Percentiles rank a stretch among this genome's conserved stretches.
phyloP scores from a whole-genome alignment of 2,329 filamentous ascomycete species.

The Tolypocladium sp. region DNA sequence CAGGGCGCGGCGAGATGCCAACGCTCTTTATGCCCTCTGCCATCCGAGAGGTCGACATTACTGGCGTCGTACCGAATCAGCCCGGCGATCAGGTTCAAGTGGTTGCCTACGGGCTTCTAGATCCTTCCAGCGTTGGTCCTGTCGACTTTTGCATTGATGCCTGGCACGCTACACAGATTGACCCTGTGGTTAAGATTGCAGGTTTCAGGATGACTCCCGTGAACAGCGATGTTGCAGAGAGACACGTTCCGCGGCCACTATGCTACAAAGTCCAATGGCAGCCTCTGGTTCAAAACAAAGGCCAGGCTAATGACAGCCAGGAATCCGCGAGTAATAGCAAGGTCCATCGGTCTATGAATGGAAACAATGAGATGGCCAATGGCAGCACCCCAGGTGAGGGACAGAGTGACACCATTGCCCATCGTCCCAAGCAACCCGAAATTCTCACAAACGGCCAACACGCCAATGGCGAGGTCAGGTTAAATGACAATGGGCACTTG shows the following conservation, averaged over 20 bases:
- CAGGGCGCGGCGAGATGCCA: conserved; percentile 17
- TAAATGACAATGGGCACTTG: too few species aligned
- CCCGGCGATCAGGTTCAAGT: conserved; percentile 17
- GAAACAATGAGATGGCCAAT: background rate
- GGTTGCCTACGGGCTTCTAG: conserved; percentile 14
- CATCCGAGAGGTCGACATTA: conserved; percentile 20
- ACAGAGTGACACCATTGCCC: too few species aligned
- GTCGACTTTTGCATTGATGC: conserved; percentile 25
- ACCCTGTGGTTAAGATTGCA: conserved; percentile 23
- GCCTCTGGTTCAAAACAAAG: conserved; percentile 11
- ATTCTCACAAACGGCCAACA: too few species aligned
- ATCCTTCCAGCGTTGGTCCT: conserved; percentile 13
- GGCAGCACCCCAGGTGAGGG: too few species aligned
- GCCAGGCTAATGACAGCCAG: too few species aligned
- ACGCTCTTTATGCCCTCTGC: conserved; percentile 26
- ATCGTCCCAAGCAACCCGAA: too few species aligned
- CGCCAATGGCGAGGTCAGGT: too few species aligned
- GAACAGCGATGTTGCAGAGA: conserved; percentile 18
- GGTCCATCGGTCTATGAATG: too few species aligned
- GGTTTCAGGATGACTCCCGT: conserved; percentile 32
- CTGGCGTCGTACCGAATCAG: conserved; percentile 10
- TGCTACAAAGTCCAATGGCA: conserved; percentile 39
- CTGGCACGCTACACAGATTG: conserved; percentile 12
- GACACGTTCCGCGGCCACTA: conserved; percentile 15
- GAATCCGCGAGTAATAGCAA: background rate